Evolutionary conservation across 2,329 filamentous ascomycete genomes (phyloP).

Genomic region (Microthyrium microscopicum): DNA sequence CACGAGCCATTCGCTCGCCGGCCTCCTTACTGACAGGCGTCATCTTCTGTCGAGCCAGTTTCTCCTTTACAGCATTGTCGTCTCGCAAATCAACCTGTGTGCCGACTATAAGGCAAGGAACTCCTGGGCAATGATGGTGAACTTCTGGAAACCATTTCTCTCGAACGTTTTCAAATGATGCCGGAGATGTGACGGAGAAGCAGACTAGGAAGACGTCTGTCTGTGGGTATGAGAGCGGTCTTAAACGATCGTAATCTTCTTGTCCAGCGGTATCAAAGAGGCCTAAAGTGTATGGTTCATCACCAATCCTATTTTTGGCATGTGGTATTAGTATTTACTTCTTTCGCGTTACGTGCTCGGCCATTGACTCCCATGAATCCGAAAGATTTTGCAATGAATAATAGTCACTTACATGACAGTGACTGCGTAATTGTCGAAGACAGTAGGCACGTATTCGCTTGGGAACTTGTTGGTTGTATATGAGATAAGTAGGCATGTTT

Average conservation of each 20-base stretch:
- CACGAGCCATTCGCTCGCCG: constrained; percentile 90
- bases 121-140: constrained; percentile 93
- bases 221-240: constrained; percentile 92
- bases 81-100: constrained; percentile 95
- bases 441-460: constrained; percentile 97
- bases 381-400: background rate
- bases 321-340: background rate
- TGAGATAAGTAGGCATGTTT: constrained; percentile 96
- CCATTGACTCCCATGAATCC: background rate
- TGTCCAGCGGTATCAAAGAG: constrained; percentile 98
- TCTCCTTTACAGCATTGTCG: constrained; percentile 71
- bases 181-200: constrained; percentile 93
- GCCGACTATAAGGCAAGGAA: constrained; percentile 93
- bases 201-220: constrained; percentile 98
- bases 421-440: constrained; percentile 99
- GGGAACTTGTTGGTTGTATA: constrained; percentile 99
- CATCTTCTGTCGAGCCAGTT: constrained; percentile 94
- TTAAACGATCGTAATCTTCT: constrained; percentile 96
- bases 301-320: constrained; percentile 67
- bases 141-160: constrained; percentile 99
- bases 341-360: background rate
- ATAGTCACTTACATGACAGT: constrained; percentile 78
- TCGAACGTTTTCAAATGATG: constrained; percentile 96
- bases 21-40: constrained; percentile 79
- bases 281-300: constrained; percentile 93